Percentiles rank a stretch among this genome's conserved stretches.
These are phyloP conservation scores for Euptelea pleiosperma DNA, from an alignment of 164 flowering plant species.

Conservation along the genomic window DNA sequence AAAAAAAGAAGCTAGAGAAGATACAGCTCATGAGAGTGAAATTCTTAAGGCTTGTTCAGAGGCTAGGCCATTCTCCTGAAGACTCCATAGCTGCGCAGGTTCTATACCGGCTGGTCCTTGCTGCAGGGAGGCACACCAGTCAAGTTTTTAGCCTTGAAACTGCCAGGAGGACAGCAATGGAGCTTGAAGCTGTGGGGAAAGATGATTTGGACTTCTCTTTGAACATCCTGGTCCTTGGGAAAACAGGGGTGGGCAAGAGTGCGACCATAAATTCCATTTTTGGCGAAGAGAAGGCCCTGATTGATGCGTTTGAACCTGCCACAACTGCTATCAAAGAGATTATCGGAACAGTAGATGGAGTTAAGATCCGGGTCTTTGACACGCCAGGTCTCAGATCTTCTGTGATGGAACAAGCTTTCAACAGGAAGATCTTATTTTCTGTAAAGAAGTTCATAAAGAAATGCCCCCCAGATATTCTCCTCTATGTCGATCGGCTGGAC, in stretches of 20 bases:
- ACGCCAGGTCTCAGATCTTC: conserved; percentile 84
- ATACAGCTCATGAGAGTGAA: conserved; percentile 73
- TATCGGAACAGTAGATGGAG: conserved; percentile 64
- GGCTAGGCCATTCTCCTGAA: conserved; percentile 75
- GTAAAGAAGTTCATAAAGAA: conserved; percentile 72
- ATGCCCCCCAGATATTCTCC: conserved; percentile 74
- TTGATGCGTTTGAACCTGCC: conserved; percentile 67
- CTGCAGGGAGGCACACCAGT: conserved; percentile 59
- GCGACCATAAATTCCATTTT: conserved; percentile 91
- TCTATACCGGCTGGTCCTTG: conserved; percentile 67
- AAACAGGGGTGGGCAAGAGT: conserved; percentile 97
- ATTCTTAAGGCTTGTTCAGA: conserved; percentile 76
- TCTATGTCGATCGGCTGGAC: conserved; percentile 85
- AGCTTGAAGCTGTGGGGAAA: conserved; percentile 60
- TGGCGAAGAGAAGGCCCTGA: conserved; percentile 61
- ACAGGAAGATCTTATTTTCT: conserved; percentile 51
- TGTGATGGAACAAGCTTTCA: conserved; percentile 63
- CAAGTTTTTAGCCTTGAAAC: conserved; percentile 56
- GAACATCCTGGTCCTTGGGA: conserved; percentile 80
- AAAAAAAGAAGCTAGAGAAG: conserved; percentile 67
- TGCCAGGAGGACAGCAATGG: conserved; percentile 61
- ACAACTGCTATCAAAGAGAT: conserved; percentile 66
- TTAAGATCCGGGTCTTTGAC: conserved; percentile 67
- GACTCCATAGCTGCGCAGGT: conserved; percentile 82
- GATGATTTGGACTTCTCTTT: conserved; percentile 66